Conservation (phyloP, 2,329 filamentous ascomycete genomes). For the Ophiostoma australiae region DNA sequence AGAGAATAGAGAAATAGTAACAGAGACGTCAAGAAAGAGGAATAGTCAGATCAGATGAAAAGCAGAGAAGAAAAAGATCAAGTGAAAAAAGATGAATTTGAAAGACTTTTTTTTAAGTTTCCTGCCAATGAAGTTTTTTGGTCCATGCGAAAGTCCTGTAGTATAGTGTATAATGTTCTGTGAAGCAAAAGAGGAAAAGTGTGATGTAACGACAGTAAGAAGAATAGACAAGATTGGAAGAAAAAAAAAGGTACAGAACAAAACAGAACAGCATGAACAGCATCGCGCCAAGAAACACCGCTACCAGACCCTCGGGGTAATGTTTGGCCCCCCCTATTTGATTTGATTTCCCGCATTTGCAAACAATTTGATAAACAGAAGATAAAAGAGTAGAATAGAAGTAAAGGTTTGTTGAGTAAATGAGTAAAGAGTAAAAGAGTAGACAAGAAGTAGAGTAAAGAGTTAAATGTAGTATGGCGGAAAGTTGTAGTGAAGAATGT, state of each 20-base stretch:
- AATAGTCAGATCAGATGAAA: neutral
- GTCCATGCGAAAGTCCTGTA: constrained; percentile 22
- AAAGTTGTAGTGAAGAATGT: neutral
- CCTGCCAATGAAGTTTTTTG: constrained; percentile 20
- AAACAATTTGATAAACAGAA: constrained; percentile 31
- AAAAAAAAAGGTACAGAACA: constrained; percentile 5
- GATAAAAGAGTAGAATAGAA: neutral
- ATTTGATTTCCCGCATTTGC: constrained; percentile 25
- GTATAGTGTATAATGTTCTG: constrained; percentile 16
- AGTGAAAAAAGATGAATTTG: constrained; percentile 4
- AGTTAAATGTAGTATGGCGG: constrained; percentile 3
- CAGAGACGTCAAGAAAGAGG: constrained; percentile 8
- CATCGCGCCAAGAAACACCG: constrained; percentile 26
- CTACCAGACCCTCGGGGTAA: constrained; percentile 29
- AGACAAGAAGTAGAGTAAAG: constrained; percentile 27
- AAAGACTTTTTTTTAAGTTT: constrained; percentile 22
- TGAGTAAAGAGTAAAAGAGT: neutral
- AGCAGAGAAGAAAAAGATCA: neutral
- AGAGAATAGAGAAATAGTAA: neutral
- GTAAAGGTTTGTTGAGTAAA: constrained; percentile 28
- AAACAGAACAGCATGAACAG: constrained; percentile 13
- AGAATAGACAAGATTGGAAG: neutral
- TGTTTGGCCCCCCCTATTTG: constrained; percentile 29
- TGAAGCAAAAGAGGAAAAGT: neutral
- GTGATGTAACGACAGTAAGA: constrained; percentile 13